These are phyloP conservation scores for Kwoniella sp. DNA, from an alignment of 768 basidiomycete genomes.

Conservation along the genomic window DNA sequence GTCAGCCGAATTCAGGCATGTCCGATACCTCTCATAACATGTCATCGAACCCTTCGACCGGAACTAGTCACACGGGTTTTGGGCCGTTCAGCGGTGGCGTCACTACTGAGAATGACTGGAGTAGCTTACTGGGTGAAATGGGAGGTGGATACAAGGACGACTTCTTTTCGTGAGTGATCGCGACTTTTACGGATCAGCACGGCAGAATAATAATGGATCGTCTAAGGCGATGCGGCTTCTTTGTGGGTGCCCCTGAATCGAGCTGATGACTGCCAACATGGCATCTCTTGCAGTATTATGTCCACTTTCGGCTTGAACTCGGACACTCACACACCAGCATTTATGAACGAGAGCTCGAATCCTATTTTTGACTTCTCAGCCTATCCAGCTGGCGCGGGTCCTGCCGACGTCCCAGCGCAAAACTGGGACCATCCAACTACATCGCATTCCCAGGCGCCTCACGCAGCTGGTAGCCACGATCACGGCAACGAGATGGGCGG, in stretches of 20 bases:
- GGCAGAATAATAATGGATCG: too few relatives aligned
- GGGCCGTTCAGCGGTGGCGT: slow-evolving; percentile 1
- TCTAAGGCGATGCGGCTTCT: too few relatives aligned
- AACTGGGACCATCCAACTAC: not conserved
- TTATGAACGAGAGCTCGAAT: slow-evolving; percentile 4
- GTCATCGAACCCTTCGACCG: not conserved
- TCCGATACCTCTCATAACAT: not conserved
- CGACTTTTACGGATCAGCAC: too few relatives aligned
- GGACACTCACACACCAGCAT: slow-evolving; percentile 9
- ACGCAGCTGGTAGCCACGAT: not conserved
- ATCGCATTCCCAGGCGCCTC: not conserved
- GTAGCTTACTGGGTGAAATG: slow-evolving; percentile 28
- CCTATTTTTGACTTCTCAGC: slow-evolving; percentile 18
- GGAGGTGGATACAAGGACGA: slow-evolving; percentile 35
- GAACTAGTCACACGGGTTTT: not conserved
- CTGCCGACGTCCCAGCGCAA: not conserved
- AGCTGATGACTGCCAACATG: not conserved
- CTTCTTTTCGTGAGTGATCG: slow-evolving; percentile 37
- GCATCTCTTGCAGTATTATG: slow-evolving; percentile 16
- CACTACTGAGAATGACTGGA: slow-evolving; percentile 23
- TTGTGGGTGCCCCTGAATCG: too few relatives aligned
- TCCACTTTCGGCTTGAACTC: slow-evolving; percentile 28
- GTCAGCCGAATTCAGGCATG: not conserved
- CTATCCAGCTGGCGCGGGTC: not conserved
- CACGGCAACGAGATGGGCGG: slow-evolving; percentile 1